These are phyloP conservation scores for Xanthoceras sorbifolium DNA, from an alignment of 345 rosid species.

Conservation along the genomic window DNA sequence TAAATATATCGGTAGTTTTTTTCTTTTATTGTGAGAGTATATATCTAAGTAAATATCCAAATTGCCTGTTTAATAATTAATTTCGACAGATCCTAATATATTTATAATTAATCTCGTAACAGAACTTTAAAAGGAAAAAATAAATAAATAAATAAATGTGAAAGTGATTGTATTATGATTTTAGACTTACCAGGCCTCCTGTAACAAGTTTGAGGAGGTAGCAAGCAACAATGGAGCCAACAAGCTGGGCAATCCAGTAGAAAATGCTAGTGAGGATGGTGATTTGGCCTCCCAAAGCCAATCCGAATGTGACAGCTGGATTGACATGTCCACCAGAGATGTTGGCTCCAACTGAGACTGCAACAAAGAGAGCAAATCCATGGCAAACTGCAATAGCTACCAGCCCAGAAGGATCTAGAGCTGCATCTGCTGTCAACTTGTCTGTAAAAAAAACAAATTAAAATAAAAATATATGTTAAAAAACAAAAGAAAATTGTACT, in stretches of 20 bases:
- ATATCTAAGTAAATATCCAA: no score
- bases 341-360: constrained; percentile 82
- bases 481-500: neutral
- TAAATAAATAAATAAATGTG: no score
- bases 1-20: no score
- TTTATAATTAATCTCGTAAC: no score
- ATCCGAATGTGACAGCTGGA: constrained; percentile 92
- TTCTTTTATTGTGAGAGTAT: no score
- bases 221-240: constrained; percentile 85
- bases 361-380: constrained; percentile 92
- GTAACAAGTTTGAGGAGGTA: constrained; percentile 75
- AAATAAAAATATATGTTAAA: neutral
- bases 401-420: constrained; percentile 84
- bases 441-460: constrained; percentile 30
- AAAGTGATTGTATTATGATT: neutral
- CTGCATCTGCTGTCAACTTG: constrained; percentile 75
- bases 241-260: constrained; percentile 93
- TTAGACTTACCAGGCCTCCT: constrained; percentile 75
- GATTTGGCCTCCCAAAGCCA: constrained; percentile 93
- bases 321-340: constrained; percentile 96
- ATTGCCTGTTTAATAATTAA: no score
- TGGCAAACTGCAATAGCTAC: constrained; percentile 88
- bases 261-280: constrained; percentile 84
- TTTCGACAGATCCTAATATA: no score
- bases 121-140: no score